A percentile compares a stretch with the other conserved stretches of the same genome.
These are phyloP conservation scores for maize (Zea mays) DNA, from an alignment of 176 grass and related monocot species.

Conservation along the genomic window DNA sequence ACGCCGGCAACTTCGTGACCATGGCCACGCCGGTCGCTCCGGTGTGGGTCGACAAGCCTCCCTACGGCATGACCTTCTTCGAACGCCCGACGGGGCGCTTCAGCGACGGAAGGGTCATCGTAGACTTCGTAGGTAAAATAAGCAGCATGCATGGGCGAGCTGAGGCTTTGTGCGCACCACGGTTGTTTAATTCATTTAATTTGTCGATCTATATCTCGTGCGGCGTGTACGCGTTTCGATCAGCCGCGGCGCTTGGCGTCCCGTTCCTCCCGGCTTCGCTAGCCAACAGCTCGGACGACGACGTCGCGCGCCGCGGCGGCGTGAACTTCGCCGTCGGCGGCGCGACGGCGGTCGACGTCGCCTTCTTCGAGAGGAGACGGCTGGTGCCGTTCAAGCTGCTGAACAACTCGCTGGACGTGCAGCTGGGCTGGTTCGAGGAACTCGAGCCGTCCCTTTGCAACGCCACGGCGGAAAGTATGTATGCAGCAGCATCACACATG, in stretches of 20 bases:
- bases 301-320: constrained; percentile 39
- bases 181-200: too few species aligned
- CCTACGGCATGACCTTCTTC: constrained; percentile 60
- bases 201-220: too few species aligned
- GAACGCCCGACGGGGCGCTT: constrained; percentile 37
- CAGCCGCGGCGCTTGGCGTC: constrained; percentile 48
- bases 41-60: constrained; percentile 30
- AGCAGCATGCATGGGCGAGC: too few species aligned
- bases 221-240: too few species aligned
- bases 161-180: too few species aligned
- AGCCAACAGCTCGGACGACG: neutral
- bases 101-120: constrained; percentile 44
- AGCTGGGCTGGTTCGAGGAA: constrained; percentile 59
- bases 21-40: neutral
- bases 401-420: constrained; percentile 26
- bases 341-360: constrained; percentile 46
- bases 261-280: constrained; percentile 43
- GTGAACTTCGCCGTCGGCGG: constrained; percentile 55
- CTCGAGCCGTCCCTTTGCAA: neutral
- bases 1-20: constrained; percentile 55
- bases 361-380: constrained; percentile 37
- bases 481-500: neutral
- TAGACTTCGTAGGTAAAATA: constrained; percentile 53
- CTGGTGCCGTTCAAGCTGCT: constrained; percentile 1
- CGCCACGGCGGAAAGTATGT: neutral